Percentiles rank a stretch among this genome's conserved stretches.
phyloP scores from a whole-genome alignment of 2,329 filamentous ascomycete genomes.

The Orbilia brochopaga region DNA sequence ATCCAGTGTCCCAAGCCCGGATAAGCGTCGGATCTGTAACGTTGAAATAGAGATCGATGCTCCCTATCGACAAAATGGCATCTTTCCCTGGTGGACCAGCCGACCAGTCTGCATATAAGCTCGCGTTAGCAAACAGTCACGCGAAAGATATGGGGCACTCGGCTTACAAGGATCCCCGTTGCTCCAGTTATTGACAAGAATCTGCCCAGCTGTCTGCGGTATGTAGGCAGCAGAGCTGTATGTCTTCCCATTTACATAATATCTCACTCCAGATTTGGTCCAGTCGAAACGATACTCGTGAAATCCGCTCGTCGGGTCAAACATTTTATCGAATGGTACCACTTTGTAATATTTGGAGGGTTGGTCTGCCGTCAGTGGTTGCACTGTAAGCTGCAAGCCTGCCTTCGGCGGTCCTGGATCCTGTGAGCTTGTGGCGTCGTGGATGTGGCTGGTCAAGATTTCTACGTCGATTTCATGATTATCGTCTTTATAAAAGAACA shows the following conservation, averaged over 20 bases:
- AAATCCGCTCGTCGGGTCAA: conserved; percentile 38
- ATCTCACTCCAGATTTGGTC: conserved; percentile 24
- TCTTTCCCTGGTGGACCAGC: conserved; percentile 31
- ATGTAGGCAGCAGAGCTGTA: conserved; percentile 17
- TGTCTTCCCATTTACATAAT: conserved; percentile 19
- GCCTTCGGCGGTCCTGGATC: conserved; percentile 26
- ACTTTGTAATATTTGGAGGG: conserved; percentile 24
- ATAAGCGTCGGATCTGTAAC: conserved; percentile 17
- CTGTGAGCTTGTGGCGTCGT: conserved; percentile 9
- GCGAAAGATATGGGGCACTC: neutral
- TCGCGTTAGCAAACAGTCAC: neutral
- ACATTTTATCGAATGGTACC: conserved; percentile 28
- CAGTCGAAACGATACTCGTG: conserved; percentile 48
- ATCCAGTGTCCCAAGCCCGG: conserved; percentile 17
- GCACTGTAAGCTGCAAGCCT: conserved; percentile 37
- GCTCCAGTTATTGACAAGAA: conserved; percentile 48
- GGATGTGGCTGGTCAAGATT: conserved; percentile 41
- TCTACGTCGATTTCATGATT: conserved; percentile 49
- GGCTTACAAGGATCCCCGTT: conserved; percentile 41
- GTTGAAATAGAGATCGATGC: conserved; percentile 41
- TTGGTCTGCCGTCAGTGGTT: conserved; percentile 21
- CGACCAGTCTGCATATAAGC: conserved; percentile 28
- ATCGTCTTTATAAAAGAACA: conserved; percentile 47
- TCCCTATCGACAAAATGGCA: conserved; percentile 25
- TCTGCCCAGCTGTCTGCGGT: conserved; percentile 8